Evolutionary conservation across 768 basidiomycete genomes (phyloP).

Genomic region (Gymnopilus junonius): DNA sequence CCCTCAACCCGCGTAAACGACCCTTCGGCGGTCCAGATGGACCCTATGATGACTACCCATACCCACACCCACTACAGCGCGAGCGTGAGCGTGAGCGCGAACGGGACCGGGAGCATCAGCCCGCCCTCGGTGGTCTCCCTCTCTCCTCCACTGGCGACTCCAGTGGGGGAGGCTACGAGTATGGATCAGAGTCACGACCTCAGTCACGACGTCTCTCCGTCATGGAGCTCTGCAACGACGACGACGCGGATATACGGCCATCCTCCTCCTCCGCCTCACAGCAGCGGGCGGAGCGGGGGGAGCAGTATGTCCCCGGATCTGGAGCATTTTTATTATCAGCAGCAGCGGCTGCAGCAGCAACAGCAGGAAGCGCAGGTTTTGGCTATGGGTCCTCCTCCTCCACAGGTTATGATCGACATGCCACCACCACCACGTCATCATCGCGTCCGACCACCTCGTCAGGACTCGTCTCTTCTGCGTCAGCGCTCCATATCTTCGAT

Average conservation of each 20-base stretch:
- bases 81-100: constrained; percentile 8
- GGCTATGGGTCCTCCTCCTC: constrained; percentile 1
- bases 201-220: constrained; percentile 81
- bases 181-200: constrained; percentile 76
- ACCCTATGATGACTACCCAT: constrained; percentile 34
- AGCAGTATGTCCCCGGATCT: constrained; percentile 25
- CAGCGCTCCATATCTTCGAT: constrained; percentile 56
- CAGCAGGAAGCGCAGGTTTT: constrained; percentile 4
- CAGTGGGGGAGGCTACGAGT: constrained; percentile 52
- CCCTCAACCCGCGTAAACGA: constrained; percentile 61
- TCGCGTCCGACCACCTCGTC: constrained; percentile 48
- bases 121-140: constrained; percentile 10
- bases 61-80: constrained; percentile 1
- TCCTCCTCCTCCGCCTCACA: constrained; percentile 4
- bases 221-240: constrained; percentile 89
- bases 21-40: constrained; percentile 63
- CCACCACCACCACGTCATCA: not conserved
- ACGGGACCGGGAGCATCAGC: constrained; percentile 8
- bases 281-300: constrained; percentile 5
- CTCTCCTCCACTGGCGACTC: constrained; percentile 23
- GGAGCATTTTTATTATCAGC: constrained; percentile 45
- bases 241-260: constrained; percentile 7
- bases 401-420: no score
- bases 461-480: constrained; percentile 49
- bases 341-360: constrained; percentile 23